A percentile compares a stretch with the other conserved stretches of the same genome.
These are phyloP conservation scores for Eucalyptus erythrocorys DNA, from an alignment of 345 rosid species.

Conservation along the genomic window DNA sequence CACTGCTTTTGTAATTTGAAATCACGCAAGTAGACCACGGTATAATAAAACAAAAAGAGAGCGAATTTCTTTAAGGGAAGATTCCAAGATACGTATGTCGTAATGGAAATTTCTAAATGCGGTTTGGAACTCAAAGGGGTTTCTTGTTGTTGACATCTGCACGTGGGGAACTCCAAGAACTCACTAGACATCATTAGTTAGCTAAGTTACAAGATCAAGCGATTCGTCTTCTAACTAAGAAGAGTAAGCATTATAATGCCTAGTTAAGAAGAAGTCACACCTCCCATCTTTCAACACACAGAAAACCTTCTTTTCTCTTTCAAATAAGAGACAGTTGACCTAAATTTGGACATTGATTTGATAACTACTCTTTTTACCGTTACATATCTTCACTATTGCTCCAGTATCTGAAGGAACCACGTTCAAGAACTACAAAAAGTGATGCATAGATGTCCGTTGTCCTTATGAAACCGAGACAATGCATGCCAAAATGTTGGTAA, in stretches of 20 bases:
- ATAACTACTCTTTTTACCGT: neutral
- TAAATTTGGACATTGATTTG: neutral
- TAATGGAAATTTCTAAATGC: neutral
- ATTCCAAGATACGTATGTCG: neutral
- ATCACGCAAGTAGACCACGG: neutral
- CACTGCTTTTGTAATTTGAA: neutral
- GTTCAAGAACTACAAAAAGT: neutral
- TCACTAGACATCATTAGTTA: neutral
- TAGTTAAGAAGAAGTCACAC: too few relatives aligned
- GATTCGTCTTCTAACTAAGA: too few relatives aligned
- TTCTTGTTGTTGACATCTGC: neutral
- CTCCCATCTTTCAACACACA: too few relatives aligned
- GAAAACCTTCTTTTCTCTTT: neutral
- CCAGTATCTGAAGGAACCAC: neutral
- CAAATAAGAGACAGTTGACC: neutral
- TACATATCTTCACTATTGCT: neutral
- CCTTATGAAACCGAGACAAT: neutral
- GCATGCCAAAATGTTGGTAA: neutral
- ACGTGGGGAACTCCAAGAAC: neutral
- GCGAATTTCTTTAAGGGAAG: neutral
- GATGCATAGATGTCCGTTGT: neutral
- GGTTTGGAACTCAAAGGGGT: neutral
- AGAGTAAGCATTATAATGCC: too few relatives aligned
- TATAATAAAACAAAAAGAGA: neutral
- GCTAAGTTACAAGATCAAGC: neutral